Evolutionary conservation across 2,329 filamentous ascomycete genomes (phyloP).

Genomic region (Aureobasidium sp.): DNA sequence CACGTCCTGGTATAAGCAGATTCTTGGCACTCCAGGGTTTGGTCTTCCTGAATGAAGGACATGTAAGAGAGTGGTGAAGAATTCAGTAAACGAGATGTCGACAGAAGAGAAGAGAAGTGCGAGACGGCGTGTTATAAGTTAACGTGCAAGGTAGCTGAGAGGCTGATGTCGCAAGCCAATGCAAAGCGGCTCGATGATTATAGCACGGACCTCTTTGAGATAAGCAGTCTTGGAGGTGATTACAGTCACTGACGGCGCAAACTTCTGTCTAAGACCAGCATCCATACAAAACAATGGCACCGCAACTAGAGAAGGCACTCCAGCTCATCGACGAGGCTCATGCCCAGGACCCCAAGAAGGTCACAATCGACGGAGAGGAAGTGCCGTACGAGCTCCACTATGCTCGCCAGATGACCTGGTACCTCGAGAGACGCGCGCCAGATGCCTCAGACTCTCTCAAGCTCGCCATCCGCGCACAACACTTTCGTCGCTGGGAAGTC

Average conservation of each 20-base stretch:
- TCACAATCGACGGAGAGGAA: slow-evolving; percentile 33
- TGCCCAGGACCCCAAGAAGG: slow-evolving; percentile 55
- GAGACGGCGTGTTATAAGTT: neutral
- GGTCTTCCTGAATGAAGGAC: neutral
- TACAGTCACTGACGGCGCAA: neutral
- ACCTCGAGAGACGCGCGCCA: slow-evolving; percentile 55
- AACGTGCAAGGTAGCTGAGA: neutral
- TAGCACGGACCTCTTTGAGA: slow-evolving; percentile 8
- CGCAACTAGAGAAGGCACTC: slow-evolving; percentile 42
- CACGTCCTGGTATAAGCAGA: neutral
- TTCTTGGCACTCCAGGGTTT: neutral
- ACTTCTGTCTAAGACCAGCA: neutral
- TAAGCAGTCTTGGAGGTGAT: neutral
- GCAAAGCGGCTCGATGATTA: neutral
- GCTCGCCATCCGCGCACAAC: slow-evolving; percentile 74
- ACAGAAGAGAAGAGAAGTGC: neutral
- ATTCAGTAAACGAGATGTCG: too few species aligned
- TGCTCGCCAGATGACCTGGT: slow-evolving; percentile 68
- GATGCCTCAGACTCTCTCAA: slow-evolving; percentile 58
- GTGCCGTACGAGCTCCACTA: slow-evolving; percentile 77
- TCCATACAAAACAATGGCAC: slow-evolving; percentile 9
- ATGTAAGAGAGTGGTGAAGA: neutral
- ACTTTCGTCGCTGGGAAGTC: slow-evolving; percentile 79
- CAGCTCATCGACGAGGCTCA: slow-evolving; percentile 66
- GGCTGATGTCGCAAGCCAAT: neutral